phyloP scores from a whole-genome alignment of 2,329 filamentous ascomycete species.

The Cladorrhinum sp. region DNA sequence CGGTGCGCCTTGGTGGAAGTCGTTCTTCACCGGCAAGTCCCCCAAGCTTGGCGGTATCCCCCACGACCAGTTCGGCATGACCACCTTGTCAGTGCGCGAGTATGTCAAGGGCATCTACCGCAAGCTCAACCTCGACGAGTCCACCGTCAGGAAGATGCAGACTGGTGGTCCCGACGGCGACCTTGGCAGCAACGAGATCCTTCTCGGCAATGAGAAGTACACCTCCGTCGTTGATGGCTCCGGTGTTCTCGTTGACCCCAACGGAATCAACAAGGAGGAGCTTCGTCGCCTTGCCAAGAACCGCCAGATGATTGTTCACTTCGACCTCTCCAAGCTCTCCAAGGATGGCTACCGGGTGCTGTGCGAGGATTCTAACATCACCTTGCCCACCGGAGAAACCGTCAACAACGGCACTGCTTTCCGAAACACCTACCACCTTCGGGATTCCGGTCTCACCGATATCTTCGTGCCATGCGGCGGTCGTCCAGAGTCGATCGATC shows the following conservation, averaged over 20 bases:
- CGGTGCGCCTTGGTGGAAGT: slow-evolving; percentile 98
- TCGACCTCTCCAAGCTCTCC: slow-evolving; percentile 81
- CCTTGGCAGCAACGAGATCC: slow-evolving; percentile 94
- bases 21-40: slow-evolving; percentile 99
- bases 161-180: slow-evolving; percentile 97
- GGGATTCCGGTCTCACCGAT: slow-evolving; percentile 73
- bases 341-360: slow-evolving; percentile 85
- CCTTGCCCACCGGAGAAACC: slow-evolving; percentile 80
- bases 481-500: slow-evolving; percentile 92
- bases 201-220: slow-evolving; percentile 94
- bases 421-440: slow-evolving; percentile 96
- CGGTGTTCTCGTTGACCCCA: slow-evolving; percentile 89
- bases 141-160: slow-evolving; percentile 87
- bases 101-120: slow-evolving; percentile 97
- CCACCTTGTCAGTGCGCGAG: slow-evolving; percentile 90
- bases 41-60: slow-evolving; percentile 94
- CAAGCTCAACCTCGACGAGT: slow-evolving; percentile 86
- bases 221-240: slow-evolving; percentile 93
- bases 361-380: slow-evolving; percentile 85
- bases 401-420: slow-evolving; percentile 90
- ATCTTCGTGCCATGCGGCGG: slow-evolving; percentile 95
- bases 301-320: slow-evolving; percentile 86
- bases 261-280: slow-evolving; percentile 82
- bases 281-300: slow-evolving; percentile 79
- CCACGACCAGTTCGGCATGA: slow-evolving; percentile 96